Base-by-base conservation (phyloP, 768 basidiomycete species). In the Cystobasidium ongulense region DNA sequence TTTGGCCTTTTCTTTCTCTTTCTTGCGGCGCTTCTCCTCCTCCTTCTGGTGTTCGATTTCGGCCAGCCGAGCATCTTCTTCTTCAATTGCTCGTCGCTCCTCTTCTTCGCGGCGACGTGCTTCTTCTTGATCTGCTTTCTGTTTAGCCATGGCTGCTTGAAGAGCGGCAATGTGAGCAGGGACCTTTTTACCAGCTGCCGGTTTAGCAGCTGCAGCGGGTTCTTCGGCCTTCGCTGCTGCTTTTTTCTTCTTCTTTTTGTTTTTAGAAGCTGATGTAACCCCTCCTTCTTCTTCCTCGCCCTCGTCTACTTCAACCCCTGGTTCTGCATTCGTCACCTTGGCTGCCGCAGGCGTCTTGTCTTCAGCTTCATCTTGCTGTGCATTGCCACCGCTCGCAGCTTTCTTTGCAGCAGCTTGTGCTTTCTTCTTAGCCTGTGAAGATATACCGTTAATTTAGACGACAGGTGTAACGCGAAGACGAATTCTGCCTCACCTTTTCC, bases 1-100 rank as follows among this genome's bases (percentile, higher is more conserved):
- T 82, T 95, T 96, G 54, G 87, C 89, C 88, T 95, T 94, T 84
- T 96, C 93, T 67, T 88, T 87, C 82, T 97, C 94, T 83, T 97
- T 97, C 86, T 97, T 97, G 75, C 92, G 84, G 80, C 88, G 62
- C 64, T 74, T 88, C 80, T 94, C 93, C 82, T 97, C 97, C 84
- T 96, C 90, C 81, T 94, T 95, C 83, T 92, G 93, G 4, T 83
- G 83, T 74, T 84, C 90, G 82, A 92, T 91, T 80, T 94, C 92
- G 75, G 86, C 90, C 1, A 85, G 86, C 39, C 80, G 83, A 72
- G 88, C 83, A 79, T 95, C 92, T 81, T 97, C 94, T 80, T 96
- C 94, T 81, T 95, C 92, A 52, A 92, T 89, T 74, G 88, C 84
- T 79, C 81, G 85, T 76, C 38, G 59, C 29, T 54, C 88, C 81